Conservation (phyloP, 1,284 basidiomycete genomes). For the Rhodotorula glutinis region DNA sequence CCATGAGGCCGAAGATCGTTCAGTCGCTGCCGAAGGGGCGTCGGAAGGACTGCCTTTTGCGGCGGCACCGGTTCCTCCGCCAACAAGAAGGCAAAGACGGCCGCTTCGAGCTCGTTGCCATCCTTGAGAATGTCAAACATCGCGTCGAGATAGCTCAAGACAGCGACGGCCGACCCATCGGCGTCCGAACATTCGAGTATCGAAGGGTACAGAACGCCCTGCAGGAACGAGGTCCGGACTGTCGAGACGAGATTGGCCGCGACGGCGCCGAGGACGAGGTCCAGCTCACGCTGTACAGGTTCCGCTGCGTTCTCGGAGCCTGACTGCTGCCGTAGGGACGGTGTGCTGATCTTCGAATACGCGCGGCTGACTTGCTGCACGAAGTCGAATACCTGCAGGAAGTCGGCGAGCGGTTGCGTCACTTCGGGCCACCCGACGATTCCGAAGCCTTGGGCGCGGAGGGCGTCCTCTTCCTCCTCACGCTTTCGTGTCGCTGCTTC, state of each 20-base stretch:
- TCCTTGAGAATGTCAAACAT: constrained; percentile 70
- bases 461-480: constrained; percentile 58
- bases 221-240: constrained; percentile 44
- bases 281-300: constrained; percentile 17
- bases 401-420: constrained; percentile 74
- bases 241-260: constrained; percentile 25
- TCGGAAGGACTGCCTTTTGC: no score
- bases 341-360: not conserved
- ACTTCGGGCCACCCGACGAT: constrained; percentile 73
- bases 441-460: constrained; percentile 64
- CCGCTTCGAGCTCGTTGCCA: constrained; percentile 61
- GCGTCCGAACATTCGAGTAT: constrained; percentile 86
- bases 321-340: constrained; percentile 56
- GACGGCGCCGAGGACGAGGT: constrained; percentile 25
- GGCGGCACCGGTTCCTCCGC: constrained; percentile 63
- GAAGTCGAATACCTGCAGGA: constrained; percentile 86
- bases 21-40: not conserved
- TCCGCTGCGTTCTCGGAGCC: constrained; percentile 14
- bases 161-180: constrained; percentile 91
- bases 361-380: constrained; percentile 67
- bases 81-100: constrained; percentile 73
- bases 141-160: constrained; percentile 92
- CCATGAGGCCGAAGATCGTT: not conserved
- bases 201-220: constrained; percentile 80
- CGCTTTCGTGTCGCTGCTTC: constrained; percentile 57